Evolutionary conservation across 208 protist species (phyloP).

Genomic region (Wallacemonas sp.): DNA sequence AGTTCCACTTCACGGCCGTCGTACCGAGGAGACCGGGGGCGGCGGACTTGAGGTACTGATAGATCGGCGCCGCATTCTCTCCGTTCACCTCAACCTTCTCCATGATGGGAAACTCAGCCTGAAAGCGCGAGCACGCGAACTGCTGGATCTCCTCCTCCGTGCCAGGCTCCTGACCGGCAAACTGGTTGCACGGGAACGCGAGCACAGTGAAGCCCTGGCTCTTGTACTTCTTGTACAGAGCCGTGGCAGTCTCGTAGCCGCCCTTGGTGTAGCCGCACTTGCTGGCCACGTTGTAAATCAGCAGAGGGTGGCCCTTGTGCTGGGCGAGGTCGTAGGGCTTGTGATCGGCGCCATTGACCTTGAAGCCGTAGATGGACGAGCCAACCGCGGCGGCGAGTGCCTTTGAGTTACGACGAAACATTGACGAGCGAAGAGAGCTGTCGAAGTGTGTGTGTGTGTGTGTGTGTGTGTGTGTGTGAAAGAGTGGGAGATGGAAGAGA

Average conservation of each 20-base stretch:
- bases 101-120: slow-evolving; percentile 86
- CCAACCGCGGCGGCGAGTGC: neutral
- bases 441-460: neutral
- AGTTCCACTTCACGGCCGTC: slow-evolving; percentile 93
- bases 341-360: slow-evolving; percentile 63
- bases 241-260: slow-evolving; percentile 74
- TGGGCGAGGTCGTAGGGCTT: slow-evolving; percentile 85
- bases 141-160: slow-evolving; percentile 76
- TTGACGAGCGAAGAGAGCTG: no score
- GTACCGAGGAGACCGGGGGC: slow-evolving; percentile 59
- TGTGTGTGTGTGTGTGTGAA: neutral
- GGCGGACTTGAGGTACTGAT: slow-evolving; percentile 76
- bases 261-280: slow-evolving; percentile 89
- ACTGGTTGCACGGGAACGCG: slow-evolving; percentile 94
- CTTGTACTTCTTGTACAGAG: slow-evolving; percentile 90
- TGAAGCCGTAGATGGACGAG: slow-evolving; percentile 70
- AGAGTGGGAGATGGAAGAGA: no score
- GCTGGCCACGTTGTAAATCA: slow-evolving; percentile 94
- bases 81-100: slow-evolving; percentile 93
- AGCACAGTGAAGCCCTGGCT: slow-evolving; percentile 85
- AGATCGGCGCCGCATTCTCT: slow-evolving; percentile 72
- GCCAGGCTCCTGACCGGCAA: slow-evolving; percentile 82
- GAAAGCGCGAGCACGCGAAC: slow-evolving; percentile 65
- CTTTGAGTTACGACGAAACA: neutral
- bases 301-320: slow-evolving; percentile 87